Evolutionary conservation across 1,284 basidiomycete genomes (phyloP).

Genomic region (Anthracocystis setariae): DNA sequence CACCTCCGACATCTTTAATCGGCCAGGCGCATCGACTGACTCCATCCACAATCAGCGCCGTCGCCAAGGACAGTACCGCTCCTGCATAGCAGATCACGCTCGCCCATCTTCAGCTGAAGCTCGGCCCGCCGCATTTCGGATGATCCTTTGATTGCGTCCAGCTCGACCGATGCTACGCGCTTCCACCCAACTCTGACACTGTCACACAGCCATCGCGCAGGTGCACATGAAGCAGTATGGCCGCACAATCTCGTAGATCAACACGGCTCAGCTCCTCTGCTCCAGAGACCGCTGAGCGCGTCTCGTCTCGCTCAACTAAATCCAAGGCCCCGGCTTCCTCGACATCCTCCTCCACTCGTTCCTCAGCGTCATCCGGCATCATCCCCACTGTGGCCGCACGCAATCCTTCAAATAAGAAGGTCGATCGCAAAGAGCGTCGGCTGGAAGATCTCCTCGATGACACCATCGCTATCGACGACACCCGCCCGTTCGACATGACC

Average conservation of each 20-base stretch:
- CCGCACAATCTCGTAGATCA: conserved; percentile 31
- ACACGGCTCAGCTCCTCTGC: conserved; percentile 42
- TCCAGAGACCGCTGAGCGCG: conserved; percentile 19
- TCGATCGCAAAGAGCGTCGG: conserved; percentile 29
- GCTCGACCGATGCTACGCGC: conserved; percentile 28
- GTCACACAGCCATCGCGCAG: conserved; percentile 10
- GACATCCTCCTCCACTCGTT: conserved; percentile 32
- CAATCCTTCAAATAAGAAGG: conserved; percentile 24
- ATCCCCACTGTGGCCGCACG: conserved; percentile 47
- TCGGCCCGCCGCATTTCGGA: not conserved
- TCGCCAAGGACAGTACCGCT: not conserved
- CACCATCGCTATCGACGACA: conserved; percentile 28
- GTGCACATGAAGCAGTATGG: conserved; percentile 25
- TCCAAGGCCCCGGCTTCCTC: conserved; percentile 16
- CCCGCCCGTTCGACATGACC: conserved; percentile 33
- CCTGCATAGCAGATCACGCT: not conserved
- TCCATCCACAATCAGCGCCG: not conserved
- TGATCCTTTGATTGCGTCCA: not conserved
- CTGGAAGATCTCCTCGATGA: conserved; percentile 44
- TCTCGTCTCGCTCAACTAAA: conserved; percentile 17
- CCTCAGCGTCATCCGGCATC: conserved; percentile 44
- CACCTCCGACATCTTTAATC: not conserved
- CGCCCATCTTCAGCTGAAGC: no score
- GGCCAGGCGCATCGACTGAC: not conserved
- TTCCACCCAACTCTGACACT: conserved; percentile 2